These are phyloP conservation scores for Amanita muscaria DNA, from an alignment of 768 basidiomycete species.

Conservation along the genomic window DNA sequence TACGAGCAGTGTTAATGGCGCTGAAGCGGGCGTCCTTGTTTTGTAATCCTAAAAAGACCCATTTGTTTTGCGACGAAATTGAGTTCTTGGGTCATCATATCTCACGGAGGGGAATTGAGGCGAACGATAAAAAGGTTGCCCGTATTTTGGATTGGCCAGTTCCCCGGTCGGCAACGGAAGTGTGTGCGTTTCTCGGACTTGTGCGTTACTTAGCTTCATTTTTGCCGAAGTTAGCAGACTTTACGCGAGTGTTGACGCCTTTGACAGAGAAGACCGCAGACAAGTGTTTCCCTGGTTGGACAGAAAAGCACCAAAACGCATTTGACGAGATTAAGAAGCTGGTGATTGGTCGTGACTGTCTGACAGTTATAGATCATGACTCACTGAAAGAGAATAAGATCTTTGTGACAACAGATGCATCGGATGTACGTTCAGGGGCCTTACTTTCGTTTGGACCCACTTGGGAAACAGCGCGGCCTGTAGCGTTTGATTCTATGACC, in stretches of 20 bases:
- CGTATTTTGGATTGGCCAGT: constrained; percentile 22
- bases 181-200: constrained; percentile 12
- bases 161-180: constrained; percentile 11
- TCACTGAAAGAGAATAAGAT: constrained; percentile 13
- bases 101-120: constrained; percentile 24
- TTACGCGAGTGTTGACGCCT: too few relatives aligned
- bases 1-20: constrained; percentile 23
- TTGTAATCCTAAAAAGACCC: constrained; percentile 25
- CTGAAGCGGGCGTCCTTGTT: constrained; percentile 26
- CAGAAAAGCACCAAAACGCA: neutral
- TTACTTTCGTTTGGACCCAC: constrained; percentile 10
- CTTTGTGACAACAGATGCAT: constrained; percentile 24
- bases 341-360: constrained; percentile 11
- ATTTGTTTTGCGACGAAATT: constrained; percentile 21
- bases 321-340: constrained; percentile 14
- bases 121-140: constrained; percentile 16
- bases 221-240: too few relatives aligned
- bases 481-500: constrained; percentile 29
- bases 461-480: constrained; percentile 17
- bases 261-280: too few relatives aligned
- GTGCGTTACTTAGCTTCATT: constrained; percentile 9
- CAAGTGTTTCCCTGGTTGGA: neutral
- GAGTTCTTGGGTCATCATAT: constrained; percentile 29
- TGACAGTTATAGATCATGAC: constrained; percentile 13
- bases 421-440: constrained; percentile 21